phyloP scores from a whole-genome alignment of 495 filamentous ascomycete genomes.

The Penicillium goetzii region DNA sequence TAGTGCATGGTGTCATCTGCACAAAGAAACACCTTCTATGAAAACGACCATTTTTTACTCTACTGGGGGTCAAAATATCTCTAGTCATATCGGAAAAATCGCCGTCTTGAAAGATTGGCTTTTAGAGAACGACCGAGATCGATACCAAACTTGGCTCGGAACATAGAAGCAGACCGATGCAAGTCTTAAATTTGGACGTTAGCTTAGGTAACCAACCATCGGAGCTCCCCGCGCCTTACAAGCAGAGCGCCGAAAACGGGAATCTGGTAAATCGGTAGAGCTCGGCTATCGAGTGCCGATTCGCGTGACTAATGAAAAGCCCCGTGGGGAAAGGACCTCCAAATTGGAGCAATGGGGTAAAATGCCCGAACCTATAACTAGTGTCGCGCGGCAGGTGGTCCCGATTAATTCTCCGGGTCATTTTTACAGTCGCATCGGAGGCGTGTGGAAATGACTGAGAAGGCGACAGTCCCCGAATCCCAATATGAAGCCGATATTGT shows the following conservation, averaged over 20 bases:
- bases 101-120: neutral
- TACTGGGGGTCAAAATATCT: neutral
- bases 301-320: conserved; percentile 34
- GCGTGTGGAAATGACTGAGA: conserved; percentile 16
- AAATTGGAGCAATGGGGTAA: conserved; percentile 19
- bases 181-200: neutral
- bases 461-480: conserved; percentile 4
- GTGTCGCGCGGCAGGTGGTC: neutral
- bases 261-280: conserved; percentile 27
- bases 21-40: neutral
- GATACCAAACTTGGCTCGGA: neutral
- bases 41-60: neutral
- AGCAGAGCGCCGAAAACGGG: neutral
- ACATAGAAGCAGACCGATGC: neutral
- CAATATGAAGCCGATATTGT: conserved; percentile 10
- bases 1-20: neutral
- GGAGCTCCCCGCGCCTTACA: conserved; percentile 14
- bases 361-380: conserved; percentile 11
- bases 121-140: neutral
- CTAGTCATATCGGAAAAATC: neutral
- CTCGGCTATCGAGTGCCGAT: conserved; percentile 34
- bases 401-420: neutral
- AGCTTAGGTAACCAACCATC: neutral
- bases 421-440: neutral
- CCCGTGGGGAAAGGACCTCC: conserved; percentile 22